These are phyloP conservation scores for Cerrena zonata DNA, from an alignment of 1,284 basidiomycete genomes.

Conservation along the genomic window DNA sequence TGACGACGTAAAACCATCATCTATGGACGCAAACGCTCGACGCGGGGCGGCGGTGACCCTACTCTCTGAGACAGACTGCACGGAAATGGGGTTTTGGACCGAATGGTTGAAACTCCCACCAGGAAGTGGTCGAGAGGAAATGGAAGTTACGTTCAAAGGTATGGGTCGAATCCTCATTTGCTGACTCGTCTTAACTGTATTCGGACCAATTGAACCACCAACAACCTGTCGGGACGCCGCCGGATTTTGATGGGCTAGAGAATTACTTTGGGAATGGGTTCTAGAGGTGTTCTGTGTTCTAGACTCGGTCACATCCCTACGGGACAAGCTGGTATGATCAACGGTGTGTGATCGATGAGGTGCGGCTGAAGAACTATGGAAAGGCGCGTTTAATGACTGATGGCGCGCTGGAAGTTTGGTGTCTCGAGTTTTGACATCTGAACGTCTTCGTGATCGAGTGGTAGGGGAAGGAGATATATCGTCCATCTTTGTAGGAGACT, in stretches of 20 bases:
- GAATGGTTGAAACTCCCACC: neutral
- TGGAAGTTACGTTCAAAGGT: neutral
- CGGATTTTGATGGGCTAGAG: neutral
- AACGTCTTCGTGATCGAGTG: neutral
- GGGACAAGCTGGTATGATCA: neutral
- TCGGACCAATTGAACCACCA: neutral
- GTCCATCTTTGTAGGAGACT: neutral
- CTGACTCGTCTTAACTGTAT: neutral
- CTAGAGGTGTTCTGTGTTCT: neutral
- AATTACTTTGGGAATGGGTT: neutral
- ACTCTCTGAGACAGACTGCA: neutral
- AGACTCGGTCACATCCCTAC: neutral
- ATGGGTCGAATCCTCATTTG: neutral
- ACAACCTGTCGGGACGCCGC: neutral
- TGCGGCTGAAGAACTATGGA: neutral
- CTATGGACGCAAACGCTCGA: neutral
- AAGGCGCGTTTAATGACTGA: neutral
- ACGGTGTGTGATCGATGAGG: neutral
- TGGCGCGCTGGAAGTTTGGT: neutral
- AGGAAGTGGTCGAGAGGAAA: neutral
- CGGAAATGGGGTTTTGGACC: neutral
- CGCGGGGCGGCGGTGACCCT: neutral
- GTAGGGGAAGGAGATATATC: neutral
- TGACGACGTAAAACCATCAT: neutral
- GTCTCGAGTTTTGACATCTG: neutral